Evolutionary conservation across 257 asterid species (phyloP).

Genomic region (Solanum chilense): DNA sequence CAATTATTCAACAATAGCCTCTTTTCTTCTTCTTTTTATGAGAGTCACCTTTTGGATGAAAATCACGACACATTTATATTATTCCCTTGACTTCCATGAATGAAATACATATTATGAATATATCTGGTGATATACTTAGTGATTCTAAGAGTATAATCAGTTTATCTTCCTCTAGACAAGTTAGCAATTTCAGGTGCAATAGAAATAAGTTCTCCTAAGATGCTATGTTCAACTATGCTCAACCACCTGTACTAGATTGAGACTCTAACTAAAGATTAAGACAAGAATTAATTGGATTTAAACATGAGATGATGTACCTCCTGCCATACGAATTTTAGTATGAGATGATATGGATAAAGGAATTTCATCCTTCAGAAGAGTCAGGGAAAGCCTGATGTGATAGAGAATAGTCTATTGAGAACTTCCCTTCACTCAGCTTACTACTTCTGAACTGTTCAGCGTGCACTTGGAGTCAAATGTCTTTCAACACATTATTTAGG

Average conservation of each 20-base stretch:
- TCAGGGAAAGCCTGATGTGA: not conserved
- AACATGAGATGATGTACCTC: not conserved
- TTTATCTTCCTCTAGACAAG: not conserved
- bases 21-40: not conserved
- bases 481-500: not conserved
- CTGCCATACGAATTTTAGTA: not conserved
- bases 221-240: not conserved
- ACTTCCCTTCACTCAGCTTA: not conserved
- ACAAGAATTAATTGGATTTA: not conserved
- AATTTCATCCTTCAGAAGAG: not conserved
- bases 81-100: not conserved
- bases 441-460: not conserved
- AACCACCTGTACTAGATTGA: not conserved
- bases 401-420: not conserved
- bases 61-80: not conserved
- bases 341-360: not conserved
- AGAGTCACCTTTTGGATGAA: not conserved
- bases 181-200: not conserved
- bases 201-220: not conserved
- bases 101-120: not conserved
- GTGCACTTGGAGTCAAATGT: not conserved
- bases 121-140: not conserved
- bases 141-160: not conserved
- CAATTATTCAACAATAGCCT: not conserved
- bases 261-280: not conserved